Evolutionary conservation across 129 eudicot species (phyloP).

Genomic region (Solidago caesia): DNA sequence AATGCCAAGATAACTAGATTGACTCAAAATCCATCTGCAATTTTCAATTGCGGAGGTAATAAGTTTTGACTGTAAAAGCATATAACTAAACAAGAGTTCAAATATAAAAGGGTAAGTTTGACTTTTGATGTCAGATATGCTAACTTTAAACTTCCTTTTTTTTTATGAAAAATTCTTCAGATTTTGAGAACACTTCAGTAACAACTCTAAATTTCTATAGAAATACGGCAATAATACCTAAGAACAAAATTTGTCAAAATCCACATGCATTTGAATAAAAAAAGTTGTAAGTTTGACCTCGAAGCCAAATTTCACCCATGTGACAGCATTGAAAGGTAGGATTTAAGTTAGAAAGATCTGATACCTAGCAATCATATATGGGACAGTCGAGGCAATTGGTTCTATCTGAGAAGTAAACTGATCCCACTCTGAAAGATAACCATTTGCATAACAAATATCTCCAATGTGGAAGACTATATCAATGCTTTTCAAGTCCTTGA

Average conservation of each 20-base stretch:
- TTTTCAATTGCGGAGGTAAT: too few relatives aligned
- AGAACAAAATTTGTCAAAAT: not conserved
- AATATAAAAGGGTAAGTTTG: too few relatives aligned
- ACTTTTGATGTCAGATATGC: conserved; percentile 25
- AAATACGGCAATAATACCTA: conserved; percentile 1
- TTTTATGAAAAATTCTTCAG: not conserved
- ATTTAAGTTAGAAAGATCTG: not conserved
- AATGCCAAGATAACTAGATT: too few relatives aligned
- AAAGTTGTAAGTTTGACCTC: conserved; percentile 20
- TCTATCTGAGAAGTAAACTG: conserved; percentile 74
- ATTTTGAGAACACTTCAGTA: not conserved
- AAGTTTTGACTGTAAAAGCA: too few relatives aligned
- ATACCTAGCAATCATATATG: conserved; percentile 81
- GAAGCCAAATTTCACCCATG: not conserved
- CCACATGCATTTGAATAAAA: not conserved
- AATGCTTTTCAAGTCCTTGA: conserved; percentile 50
- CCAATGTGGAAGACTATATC: conserved; percentile 82
- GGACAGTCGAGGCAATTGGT: conserved; percentile 63
- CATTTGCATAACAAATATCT: conserved; percentile 74
- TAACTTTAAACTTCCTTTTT: not conserved
- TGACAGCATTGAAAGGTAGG: not conserved
- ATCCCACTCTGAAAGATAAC: conserved; percentile 85
- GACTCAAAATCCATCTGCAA: too few relatives aligned
- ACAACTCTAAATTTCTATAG: not conserved
- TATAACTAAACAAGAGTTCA: too few relatives aligned